Base-by-base conservation (phyloP, 2,329 filamentous ascomycete genomes). In the Trichothecium sympodiale region DNA sequence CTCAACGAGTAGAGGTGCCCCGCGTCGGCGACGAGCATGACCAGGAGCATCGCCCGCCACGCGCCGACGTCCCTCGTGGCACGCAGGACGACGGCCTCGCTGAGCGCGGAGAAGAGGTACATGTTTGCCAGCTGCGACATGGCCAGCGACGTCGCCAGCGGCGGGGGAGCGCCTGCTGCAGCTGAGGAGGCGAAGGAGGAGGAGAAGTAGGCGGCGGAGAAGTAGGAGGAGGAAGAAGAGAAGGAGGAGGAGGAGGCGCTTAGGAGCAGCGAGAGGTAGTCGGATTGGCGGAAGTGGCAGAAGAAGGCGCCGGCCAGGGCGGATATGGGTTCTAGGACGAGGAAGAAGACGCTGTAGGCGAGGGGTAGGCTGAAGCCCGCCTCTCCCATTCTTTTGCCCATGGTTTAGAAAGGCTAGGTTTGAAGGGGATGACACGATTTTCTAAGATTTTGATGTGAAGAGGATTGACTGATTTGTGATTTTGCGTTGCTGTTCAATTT, bases 91-190 rank as follows among this genome's bases (percentile, higher is more conserved):
- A 86, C 59, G 2, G 80, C 81, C 59, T 91, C 83, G 59, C 82
- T 85, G 49, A 89, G 58, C 37, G 80, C 75, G 55, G 88, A 84
- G 39, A 83, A 71, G 28, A 88, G 56, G 59, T 88, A 89, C 42
- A 88, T 64, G 56, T 86, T 88, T 30, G 80, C 80, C 23, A 89
- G 70, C 59, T 89, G 83, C 14, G 77, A 75, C 47, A 88, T 64
- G 29, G 76, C 75, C 39, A 87, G 74, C 8, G 73, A 70, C 1
- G 80, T 81, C 29, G 67, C 69, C 26, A 70, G 59, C 2, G 80
- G 74, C 6, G 79, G 55, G 17, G 56, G 46, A 18, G 53, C 32
- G 3, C 8, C 25, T 7, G 17, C 12, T 20, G 28, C 34, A 13
- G 28, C 17, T 7, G 20, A 6, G 6, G 20, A 25, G 6, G 20